phyloP scores from a whole-genome alignment of 371 early-diverging fungal species.

The Thermomucor indicae-seudaticae region DNA sequence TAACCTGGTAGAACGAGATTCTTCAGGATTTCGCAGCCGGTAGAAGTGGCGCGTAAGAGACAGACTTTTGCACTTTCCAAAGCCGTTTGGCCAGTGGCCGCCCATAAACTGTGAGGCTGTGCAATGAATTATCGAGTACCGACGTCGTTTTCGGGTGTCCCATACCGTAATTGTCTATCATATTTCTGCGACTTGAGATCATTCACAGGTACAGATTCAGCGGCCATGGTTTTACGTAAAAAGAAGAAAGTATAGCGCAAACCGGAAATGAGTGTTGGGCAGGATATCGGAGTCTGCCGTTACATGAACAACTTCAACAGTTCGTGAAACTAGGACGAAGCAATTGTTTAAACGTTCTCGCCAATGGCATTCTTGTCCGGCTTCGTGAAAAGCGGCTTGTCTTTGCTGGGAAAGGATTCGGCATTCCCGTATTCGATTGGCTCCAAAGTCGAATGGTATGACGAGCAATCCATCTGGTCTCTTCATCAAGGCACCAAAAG shows the following conservation, averaged over 20 bases:
- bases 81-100: constrained; percentile 83
- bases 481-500: constrained; percentile 79
- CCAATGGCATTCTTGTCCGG: constrained; percentile 53
- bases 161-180: constrained; percentile 86
- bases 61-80: constrained; percentile 81
- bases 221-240: no score
- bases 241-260: no score
- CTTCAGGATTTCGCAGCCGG: constrained; percentile 89
- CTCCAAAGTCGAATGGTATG: constrained; percentile 59
- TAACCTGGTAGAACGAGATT: constrained; percentile 95
- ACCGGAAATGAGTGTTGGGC: no score
- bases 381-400: constrained; percentile 66
- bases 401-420: constrained; percentile 68
- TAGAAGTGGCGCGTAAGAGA: constrained; percentile 77
- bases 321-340: no score
- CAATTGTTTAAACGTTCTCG: no score
- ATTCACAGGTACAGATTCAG: no score
- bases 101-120: constrained; percentile 74
- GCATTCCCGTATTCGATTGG: constrained; percentile 79
- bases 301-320: no score
- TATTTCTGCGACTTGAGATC: constrained; percentile 78
- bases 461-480: constrained; percentile 71
- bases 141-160: not conserved
- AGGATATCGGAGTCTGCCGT: no score
- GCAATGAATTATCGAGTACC: not conserved